phyloP scores from a whole-genome alignment of 139 green algal genomes.

The Chloropicon primus region DNA sequence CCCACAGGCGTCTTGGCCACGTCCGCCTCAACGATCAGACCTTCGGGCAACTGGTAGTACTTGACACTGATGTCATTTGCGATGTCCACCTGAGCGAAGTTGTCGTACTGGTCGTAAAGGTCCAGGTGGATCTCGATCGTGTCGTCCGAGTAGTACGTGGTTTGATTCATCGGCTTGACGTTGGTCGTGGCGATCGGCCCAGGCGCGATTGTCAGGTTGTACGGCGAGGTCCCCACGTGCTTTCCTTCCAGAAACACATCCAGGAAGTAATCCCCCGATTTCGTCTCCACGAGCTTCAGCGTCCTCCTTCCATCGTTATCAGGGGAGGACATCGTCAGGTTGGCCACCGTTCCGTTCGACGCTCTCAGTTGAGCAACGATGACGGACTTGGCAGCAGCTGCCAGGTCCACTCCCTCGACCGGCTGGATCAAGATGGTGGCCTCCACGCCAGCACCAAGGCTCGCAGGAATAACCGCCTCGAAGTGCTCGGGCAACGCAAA shows the following conservation, averaged over 20 bases:
- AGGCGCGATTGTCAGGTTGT: background rate
- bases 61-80: background rate
- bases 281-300: background rate
- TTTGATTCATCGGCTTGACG: background rate
- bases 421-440: background rate
- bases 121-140: background rate
- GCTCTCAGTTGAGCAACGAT: too few species aligned
- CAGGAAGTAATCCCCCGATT: background rate
- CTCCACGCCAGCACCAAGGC: background rate
- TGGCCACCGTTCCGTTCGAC: too few species aligned
- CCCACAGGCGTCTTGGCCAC: background rate
- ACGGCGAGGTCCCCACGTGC: background rate
- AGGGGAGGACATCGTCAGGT: background rate
- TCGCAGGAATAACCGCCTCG: background rate
- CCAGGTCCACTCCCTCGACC: background rate
- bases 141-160: background rate
- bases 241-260: background rate
- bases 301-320: background rate
- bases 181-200: background rate
- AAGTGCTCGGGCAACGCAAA: background rate
- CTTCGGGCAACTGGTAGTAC: background rate
- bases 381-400: background rate
- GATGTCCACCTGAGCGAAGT: background rate
- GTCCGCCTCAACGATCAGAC: background rate
- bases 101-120: background rate